Percentiles rank a stretch among this genome's conserved stretches.
Evolutionary conservation across 1,139 yeast genomes (phyloP).

Genomic region (Neolecta irregularis): DNA sequence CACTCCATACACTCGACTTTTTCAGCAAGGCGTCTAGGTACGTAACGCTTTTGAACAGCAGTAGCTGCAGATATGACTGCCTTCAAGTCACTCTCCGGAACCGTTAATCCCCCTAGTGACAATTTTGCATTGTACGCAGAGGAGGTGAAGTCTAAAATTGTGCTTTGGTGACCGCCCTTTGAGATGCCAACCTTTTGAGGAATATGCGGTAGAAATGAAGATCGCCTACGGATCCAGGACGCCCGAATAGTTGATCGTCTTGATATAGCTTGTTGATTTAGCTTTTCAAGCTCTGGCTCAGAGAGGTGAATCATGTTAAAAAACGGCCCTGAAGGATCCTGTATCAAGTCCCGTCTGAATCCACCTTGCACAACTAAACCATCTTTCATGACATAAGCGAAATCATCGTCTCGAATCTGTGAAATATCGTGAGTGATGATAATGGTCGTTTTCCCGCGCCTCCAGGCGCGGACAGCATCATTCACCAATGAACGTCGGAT

Average conservation of each 20-base stretch:
- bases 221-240: background rate
- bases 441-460: conserved; percentile 58
- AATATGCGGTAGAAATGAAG: background rate
- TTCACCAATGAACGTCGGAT: conserved; percentile 33
- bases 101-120: no score
- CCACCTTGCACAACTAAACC: conserved; percentile 42
- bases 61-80: no score
- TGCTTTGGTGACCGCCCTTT: no score
- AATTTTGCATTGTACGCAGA: no score
- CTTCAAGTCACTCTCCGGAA: no score
- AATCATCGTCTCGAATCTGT: conserved; percentile 40
- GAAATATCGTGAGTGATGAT: conserved; percentile 62
- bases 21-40: no score
- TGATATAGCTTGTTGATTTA: background rate
- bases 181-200: no score
- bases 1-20: no score
- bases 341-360: conserved; percentile 23
- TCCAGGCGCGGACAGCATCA: conserved; percentile 40
- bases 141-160: no score
- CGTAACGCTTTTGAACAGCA: no score
- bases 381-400: conserved; percentile 39
- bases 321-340: conserved; percentile 8
- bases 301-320: background rate
- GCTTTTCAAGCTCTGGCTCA: conserved; percentile 5
- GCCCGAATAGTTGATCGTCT: no score